A percentile compares a stretch with the other conserved stretches of the same genome.
Conservation (phyloP, 257 asterid genomes). For the Plantago major region DNA sequence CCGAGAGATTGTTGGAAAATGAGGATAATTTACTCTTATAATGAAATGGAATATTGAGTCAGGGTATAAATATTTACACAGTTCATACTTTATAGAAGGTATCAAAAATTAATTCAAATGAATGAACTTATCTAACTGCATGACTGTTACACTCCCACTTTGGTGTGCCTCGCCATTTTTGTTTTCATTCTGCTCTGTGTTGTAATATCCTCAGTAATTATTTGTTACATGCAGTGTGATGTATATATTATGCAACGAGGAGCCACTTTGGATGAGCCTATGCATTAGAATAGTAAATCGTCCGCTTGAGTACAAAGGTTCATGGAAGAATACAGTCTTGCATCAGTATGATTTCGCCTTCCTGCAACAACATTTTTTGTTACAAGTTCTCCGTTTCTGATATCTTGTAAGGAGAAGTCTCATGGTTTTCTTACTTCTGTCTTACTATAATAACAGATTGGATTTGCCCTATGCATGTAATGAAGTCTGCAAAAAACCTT, state of each 20-base stretch:
- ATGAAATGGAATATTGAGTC: no score
- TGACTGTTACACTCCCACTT: background rate
- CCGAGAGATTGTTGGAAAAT: no score
- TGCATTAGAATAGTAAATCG: constrained; percentile 67
- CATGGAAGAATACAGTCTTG: constrained; percentile 94
- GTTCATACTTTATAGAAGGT: no score
- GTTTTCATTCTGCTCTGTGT: constrained; percentile 11
- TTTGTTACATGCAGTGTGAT: constrained; percentile 61
- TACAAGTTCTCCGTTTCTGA: background rate
- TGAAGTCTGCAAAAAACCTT: constrained; percentile 32
- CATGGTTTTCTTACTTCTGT: constrained; percentile 11
- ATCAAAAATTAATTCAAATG: no score
- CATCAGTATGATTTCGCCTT: constrained; percentile 58
- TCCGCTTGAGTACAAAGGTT: constrained; percentile 79
- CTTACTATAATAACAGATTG: constrained; percentile 31
- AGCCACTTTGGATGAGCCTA: constrained; percentile 88
- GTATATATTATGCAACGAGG: constrained; percentile 93
- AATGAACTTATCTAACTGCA: background rate
- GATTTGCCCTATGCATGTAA: constrained; percentile 37
- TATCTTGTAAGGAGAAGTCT: background rate
- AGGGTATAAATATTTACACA: no score
- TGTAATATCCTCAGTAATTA: constrained; percentile 14
- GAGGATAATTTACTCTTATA: no score
- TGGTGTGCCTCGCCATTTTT: background rate
- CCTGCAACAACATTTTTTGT: background rate